Evolutionary conservation across 2,329 filamentous ascomycete species (phyloP).

Genomic region (Fusarium redolens): DNA sequence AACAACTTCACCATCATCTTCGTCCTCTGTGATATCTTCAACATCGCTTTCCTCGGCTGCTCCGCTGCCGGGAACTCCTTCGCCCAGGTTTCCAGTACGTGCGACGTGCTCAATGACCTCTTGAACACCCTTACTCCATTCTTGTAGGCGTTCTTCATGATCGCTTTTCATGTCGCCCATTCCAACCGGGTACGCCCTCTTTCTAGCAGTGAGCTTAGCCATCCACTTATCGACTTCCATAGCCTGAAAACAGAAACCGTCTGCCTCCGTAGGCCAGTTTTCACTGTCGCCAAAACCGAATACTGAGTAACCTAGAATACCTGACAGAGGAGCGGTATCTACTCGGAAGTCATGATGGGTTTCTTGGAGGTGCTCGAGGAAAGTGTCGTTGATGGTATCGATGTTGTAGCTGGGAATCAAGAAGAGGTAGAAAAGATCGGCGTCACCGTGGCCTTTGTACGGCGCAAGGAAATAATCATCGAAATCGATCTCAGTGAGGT

Average conservation of each 20-base stretch:
- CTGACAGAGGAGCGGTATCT: conserved; percentile 83
- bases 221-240: conserved; percentile 94
- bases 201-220: conserved; percentile 89
- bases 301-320: conserved; percentile 86
- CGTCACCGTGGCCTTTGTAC: conserved; percentile 68
- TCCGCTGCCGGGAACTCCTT: conserved; percentile 81
- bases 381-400: conserved; percentile 88
- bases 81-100: conserved; percentile 67
- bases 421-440: conserved; percentile 83
- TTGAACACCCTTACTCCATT: conserved; percentile 82
- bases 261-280: conserved; percentile 89
- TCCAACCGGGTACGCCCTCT: conserved; percentile 88
- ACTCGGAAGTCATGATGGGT: conserved; percentile 98
- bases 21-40: conserved; percentile 71
- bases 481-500: conserved; percentile 88
- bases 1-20: conserved; percentile 64
- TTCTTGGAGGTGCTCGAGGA: conserved; percentile 87
- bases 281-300: conserved; percentile 94
- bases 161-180: conserved; percentile 88
- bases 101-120: conserved; percentile 76
- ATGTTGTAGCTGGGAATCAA: conserved; percentile 94
- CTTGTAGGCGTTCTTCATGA: conserved; percentile 71
- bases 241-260: conserved; percentile 94
- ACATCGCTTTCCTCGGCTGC: conserved; percentile 87
- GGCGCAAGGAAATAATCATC: conserved; percentile 90